Evolutionary conservation across 306 rosid species (phyloP), one percentile per base, ranked within the genome.

Genomic region (Fagus crenata): DNA sequence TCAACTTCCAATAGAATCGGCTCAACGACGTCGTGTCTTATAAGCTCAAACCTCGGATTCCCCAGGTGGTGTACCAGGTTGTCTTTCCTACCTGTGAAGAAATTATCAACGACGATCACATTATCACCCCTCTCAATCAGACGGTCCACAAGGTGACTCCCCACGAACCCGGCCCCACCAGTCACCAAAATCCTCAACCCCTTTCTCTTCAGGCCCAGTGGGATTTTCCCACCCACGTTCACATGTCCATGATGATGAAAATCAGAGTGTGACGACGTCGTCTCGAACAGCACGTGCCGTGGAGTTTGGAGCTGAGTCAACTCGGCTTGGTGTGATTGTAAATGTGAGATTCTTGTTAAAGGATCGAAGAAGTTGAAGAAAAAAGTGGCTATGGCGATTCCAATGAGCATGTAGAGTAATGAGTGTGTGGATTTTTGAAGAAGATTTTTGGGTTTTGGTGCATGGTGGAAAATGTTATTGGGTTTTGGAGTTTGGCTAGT

Each of bases 121-220:
- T 85, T 94, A 11, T 94, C 93, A 0, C 98, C 98, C 1, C 96
- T 68, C 32, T 86, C 92, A 0, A 94, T 89, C 84, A 94, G 65
- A 73, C 96, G 97, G 80, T 94, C 98, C 51, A 94, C 98, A 2
- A 94, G 88, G 71, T 94, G 98, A 80, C 97, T 92, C 36, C 97
- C 97, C 0, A 94, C 98, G 85, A 94, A 94, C 73, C 98, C 98
- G 2, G 98, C 98, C 54, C 98, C 98, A 41, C 97, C 98, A 0
- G 98, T 94, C 2, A 94, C 93, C 54, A 94, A 75, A 9, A 94
- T 73, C 84, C 98, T 82, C 85, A 75, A 80, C 22, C 39, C 80
- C 83, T 79, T 91, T 49, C 43, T 77, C 60, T 53, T 81, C 85
- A 78, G 12, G 22, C 79, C 87, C 69, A 43, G 61, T 1, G 92